A percentile compares a stretch with the other conserved stretches of the same genome.
Evolutionary conservation across 805 yeast genomes (phyloP).

Genomic region (Saccharomyces eubayanus): DNA sequence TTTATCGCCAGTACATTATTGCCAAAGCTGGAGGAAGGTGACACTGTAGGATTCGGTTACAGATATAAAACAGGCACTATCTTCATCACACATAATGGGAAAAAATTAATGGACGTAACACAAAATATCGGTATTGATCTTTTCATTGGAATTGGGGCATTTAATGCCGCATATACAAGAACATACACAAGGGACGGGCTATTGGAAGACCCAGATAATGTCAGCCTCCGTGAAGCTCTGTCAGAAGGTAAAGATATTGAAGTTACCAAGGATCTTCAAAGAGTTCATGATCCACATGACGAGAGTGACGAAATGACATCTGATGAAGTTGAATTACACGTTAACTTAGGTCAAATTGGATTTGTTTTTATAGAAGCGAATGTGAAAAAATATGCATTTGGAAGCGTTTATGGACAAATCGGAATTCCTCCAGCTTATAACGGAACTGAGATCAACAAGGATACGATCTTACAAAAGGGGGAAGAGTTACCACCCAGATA

Average conservation of each 20-base stretch:
- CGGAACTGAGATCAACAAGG: constrained; percentile 36
- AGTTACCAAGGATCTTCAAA: constrained; percentile 18
- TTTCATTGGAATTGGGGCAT: constrained; percentile 34
- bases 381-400: constrained; percentile 81
- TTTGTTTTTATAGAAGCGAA: constrained; percentile 76
- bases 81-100: constrained; percentile 91
- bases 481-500: constrained; percentile 66
- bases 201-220: constrained; percentile 30
- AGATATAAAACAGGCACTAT: constrained; percentile 72
- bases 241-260: constrained; percentile 19
- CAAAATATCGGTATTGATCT: constrained; percentile 50
- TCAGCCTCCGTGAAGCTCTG: constrained; percentile 20
- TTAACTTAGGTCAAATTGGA: constrained; percentile 70
- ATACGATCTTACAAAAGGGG: constrained; percentile 58
- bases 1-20: constrained; percentile 37
- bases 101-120: constrained; percentile 72
- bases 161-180: constrained; percentile 33
- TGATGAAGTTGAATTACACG: constrained; percentile 39
- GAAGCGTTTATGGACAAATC: constrained; percentile 34
- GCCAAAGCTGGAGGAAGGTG: constrained; percentile 60
- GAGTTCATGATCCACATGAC: constrained; percentile 16
- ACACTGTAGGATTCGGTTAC: constrained; percentile 88
- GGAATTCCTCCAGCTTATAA: constrained; percentile 40
- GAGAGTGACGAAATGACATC: constrained; percentile 16
- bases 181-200: constrained; percentile 31